Base-by-base conservation (phyloP, 192 early-diverging fungal genomes). In the Dissophora ornata region DNA sequence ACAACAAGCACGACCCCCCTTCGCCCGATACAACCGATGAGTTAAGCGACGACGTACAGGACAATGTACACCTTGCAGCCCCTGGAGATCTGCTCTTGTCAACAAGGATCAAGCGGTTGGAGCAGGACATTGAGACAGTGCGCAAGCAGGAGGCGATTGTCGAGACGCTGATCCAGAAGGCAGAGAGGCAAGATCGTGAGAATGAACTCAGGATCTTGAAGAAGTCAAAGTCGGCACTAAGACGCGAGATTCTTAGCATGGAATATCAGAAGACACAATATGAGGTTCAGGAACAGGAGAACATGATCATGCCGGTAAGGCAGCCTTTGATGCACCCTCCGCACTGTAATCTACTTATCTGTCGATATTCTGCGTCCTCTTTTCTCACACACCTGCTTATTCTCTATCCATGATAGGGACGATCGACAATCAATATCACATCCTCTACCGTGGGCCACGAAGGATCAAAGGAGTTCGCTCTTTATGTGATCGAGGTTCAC, bases 401-500 rank as follows among this genome's bases (percentile, higher is more conserved):
- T n/a, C n/a, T n/a, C n/a, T n/a, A n/a, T n/a, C n/a, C n/a, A n/a
- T n/a, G n/a, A n/a, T n/a, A 85, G 84, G 82, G 83, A 9, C 83
- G 85, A 11, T 81, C 83, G 4, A 79, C 59, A 18, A 75, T 88
- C 34, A 85, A 55, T 12, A 83, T 87, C 34, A 85, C 81, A 0
- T 82, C 75, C 10, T 80, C 81, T 0, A 87, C 85, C 4, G 81
- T 88, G 40, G 83, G 84, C 1, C 67, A 67, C 4, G 87, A 88
- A 47, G 77, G 68, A 11, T 75, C 80, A 28, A 82, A 83, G n/a
- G 86, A 84, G 29, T 88, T 83, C 61, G 82, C 87, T 0, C 60
- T 88, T 1, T 88, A 88, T 73, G 81, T 90, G 45, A 91, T 94
- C 59, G 91, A 94, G 58, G 80, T 94, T 11, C 88, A 91, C 56